Conservation (phyloP, 768 basidiomycete species). For the Pseudohyphozyma bogoriensis region DNA sequence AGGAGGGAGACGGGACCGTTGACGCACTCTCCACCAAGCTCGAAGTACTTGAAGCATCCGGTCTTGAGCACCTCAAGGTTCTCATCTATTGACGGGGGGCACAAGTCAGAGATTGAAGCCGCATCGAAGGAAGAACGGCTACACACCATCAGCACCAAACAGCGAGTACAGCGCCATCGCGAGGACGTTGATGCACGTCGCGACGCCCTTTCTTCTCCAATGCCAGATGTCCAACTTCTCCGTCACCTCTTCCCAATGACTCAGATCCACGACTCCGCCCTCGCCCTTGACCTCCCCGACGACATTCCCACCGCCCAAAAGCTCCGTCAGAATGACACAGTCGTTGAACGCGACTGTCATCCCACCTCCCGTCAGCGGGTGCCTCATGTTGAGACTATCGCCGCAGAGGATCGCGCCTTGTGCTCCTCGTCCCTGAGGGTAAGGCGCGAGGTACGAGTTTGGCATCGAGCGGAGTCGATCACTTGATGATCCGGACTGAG, state of each 20-base stretch:
- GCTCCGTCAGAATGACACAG: constrained; percentile 57
- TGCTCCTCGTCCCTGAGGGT: constrained; percentile 51
- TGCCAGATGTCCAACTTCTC: constrained; percentile 61
- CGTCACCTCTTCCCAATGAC: constrained; percentile 40
- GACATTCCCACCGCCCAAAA: constrained; percentile 43
- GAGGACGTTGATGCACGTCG: constrained; percentile 81
- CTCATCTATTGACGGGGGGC: constrained; percentile 35
- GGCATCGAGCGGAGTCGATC: constrained; percentile 82
- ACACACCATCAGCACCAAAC: constrained; percentile 83
- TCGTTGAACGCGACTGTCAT: constrained; percentile 95
- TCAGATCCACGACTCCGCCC: constrained; percentile 32
- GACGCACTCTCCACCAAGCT: constrained; percentile 78
- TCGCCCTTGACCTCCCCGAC: constrained; percentile 18
- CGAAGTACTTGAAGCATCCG: constrained; percentile 97
- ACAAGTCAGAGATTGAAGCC: background rate
- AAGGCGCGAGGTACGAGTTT: constrained; percentile 79
- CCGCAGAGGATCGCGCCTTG: constrained; percentile 76
- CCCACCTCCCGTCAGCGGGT: constrained; percentile 89
- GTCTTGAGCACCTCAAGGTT: constrained; percentile 42
- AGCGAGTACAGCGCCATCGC: constrained; percentile 88
- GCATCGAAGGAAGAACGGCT: background rate
- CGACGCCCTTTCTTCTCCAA: constrained; percentile 71
- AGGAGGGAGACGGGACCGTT: constrained; percentile 81
- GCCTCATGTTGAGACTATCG: constrained; percentile 98
- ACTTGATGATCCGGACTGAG: background rate